Evolutionary conservation across 768 basidiomycete species (phyloP), one percentile per base, ranked within the genome.

Genomic region (Mycena pura): DNA sequence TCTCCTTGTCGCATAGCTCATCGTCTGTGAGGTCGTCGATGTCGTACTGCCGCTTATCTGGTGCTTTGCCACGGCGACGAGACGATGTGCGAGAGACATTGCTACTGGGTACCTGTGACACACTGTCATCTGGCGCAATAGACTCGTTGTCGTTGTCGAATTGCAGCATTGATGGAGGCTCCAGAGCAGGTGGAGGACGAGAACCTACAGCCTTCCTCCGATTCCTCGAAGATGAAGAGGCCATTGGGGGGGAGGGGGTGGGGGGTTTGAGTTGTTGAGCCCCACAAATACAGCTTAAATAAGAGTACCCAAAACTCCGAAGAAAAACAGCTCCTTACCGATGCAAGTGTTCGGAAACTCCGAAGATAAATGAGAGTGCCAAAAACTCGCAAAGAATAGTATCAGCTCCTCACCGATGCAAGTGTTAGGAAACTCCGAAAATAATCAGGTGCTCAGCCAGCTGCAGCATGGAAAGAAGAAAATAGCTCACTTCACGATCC

Each of bases 281-380:
- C 44, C 44, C 44, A 46, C 44, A 44, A 44, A 28, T 46, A 28
- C 44, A 46, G 44, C 27, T 46, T 46, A 46, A 46, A 46, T 46
- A 17, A 46, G 44, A 29, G 44, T 46, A 46, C 44, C n/a, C 44
- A 46, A 46, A 46, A 46, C 44, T 46, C 44, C 44, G 25, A 28
- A 46, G 25, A 46, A 46, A 28, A 46, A 28, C 27, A 46, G 44
- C 44, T 46, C 44, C 44, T 46, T 28, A 29, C 44, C 21, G 24
- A 44, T 44, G 22, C 43, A 44, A 36, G n/a, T n/a, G n/a, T n/a
- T n/a, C n/a, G n/a, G n/a, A n/a, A n/a, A n/a, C n/a, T n/a, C n/a
- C n/a, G n/a, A n/a, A n/a, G n/a, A n/a, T n/a, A n/a, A n/a, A n/a
- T n/a, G n/a, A n/a, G n/a, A n/a, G n/a, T n/a, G n/a, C n/a, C n/a